Conservation (phyloP, 148 eudicot genomes). For the Vaccinium vitisidaea region DNA sequence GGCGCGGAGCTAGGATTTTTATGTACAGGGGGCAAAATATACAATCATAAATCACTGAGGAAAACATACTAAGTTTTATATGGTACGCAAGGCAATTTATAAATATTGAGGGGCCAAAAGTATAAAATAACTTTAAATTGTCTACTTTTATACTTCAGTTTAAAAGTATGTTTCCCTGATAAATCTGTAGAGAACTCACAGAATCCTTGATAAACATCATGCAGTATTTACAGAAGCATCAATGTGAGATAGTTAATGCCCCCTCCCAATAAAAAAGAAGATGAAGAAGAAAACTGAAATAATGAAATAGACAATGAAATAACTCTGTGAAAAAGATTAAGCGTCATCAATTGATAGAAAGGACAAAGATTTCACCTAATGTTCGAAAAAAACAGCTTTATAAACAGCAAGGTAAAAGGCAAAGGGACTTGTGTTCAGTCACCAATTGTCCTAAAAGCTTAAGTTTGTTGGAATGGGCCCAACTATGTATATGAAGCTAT, state of each 20-base stretch:
- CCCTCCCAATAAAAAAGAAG: too few species aligned
- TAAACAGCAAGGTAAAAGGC: not conserved
- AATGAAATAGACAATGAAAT: not conserved
- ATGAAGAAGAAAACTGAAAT: not conserved
- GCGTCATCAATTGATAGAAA: not conserved
- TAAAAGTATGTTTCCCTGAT: not conserved
- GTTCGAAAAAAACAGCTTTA: not conserved
- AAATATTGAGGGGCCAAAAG: not conserved
- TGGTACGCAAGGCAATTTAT: not conserved
- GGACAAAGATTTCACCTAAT: not conserved
- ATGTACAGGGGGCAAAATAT: not conserved
- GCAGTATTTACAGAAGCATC: not conserved
- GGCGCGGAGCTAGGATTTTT: not conserved
- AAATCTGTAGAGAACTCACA: not conserved
- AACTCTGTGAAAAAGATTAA: not conserved
- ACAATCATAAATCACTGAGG: not conserved
- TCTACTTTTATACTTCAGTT: not conserved
- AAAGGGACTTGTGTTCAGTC: not conserved
- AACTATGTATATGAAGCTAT: not conserved
- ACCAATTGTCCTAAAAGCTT: not conserved
- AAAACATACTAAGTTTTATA: not conserved
- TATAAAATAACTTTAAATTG: not conserved
- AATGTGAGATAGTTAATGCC: not conserved
- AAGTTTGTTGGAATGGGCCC: not conserved
- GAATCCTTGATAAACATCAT: not conserved